Base-by-base conservation (phyloP, 768 basidiomycete genomes). In the Boletus subparvulus region DNA sequence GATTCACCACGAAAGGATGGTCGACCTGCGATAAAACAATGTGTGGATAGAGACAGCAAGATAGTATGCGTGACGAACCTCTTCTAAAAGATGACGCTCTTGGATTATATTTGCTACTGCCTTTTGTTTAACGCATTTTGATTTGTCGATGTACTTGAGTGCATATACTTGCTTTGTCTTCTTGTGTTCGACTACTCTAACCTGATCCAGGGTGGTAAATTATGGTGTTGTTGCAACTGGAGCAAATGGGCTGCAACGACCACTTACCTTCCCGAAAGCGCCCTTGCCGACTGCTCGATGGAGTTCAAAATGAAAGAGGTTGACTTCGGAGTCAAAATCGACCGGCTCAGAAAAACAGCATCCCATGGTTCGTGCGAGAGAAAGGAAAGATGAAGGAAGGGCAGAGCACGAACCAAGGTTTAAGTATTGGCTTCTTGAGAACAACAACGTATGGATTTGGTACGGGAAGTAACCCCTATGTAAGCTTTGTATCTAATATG, bases 111-210 rank as follows among this genome's bases (percentile, higher is more conserved):
- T 95, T 26, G 89, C 90, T 11, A 95, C 83, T 12, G 94, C 92
- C 73, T 89, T 92, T 77, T 94, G 92, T 69, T 87, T 87, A 58
- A 94, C 87, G 73, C 94, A 92, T 68, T 86, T 87, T 45, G 91
- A 81, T 74, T 98, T 98, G 74, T 98, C 95, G 77, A 98, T 94
- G 77, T 98, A 98, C 69, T 98, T 98, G 75, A 98, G 85, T 21
- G 95, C 95, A 69, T 92, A 97, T 2, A 98, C 80, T 64, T 92
- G 85, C 70, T 94, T 94, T 3, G 91, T 84, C 68, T 87, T 86
- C 72, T 96, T 97, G 77, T 97, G 94, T 72, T 98, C 94, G 59
- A 98, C 93, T 45, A 98, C 94, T 68, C 95, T 86, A 71, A 98
- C 95, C 94, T 96, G 50, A 50, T 33, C 30, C 37, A 44, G 44